phyloP scores from a whole-genome alignment of 106 monocot species.

The Apostasia shenzhenica region DNA sequence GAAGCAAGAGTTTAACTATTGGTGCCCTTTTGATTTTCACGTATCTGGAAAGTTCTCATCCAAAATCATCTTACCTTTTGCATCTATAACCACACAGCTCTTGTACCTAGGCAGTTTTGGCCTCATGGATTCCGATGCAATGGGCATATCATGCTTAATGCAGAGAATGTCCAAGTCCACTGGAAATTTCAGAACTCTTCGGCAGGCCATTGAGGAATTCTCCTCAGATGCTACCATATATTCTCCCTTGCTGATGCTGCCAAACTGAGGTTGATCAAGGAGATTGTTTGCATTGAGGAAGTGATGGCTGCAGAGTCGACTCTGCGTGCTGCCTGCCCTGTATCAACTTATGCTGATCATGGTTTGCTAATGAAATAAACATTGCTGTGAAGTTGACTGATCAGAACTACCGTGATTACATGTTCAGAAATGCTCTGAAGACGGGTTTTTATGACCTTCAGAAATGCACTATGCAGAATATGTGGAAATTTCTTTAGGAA shows the following conservation, averaged over 20 bases:
- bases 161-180: slow-evolving; percentile 98
- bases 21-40: slow-evolving; percentile 93
- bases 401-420: slow-evolving; percentile 50
- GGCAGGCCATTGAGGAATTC: slow-evolving; percentile 77
- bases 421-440: slow-evolving; percentile 90
- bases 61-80: slow-evolving; percentile 90
- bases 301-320: slow-evolving; percentile 51
- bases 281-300: slow-evolving; percentile 85
- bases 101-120: slow-evolving; percentile 70
- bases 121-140: slow-evolving; percentile 88
- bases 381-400: slow-evolving; percentile 48
- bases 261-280: slow-evolving; percentile 75
- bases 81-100: slow-evolving; percentile 83
- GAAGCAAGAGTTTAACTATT: slow-evolving; percentile 93
- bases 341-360: slow-evolving; percentile 60
- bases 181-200: slow-evolving; percentile 79
- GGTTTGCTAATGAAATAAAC: slow-evolving; percentile 87
- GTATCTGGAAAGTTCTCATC: slow-evolving; percentile 93
- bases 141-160: slow-evolving; percentile 93
- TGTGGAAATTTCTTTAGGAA: slow-evolving; percentile 56
- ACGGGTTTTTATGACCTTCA: slow-evolving; percentile 88
- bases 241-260: slow-evolving; percentile 90
- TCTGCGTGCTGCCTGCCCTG: slow-evolving; percentile 34
- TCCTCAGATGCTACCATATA: slow-evolving; percentile 82
- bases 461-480: slow-evolving; percentile 81